These are phyloP conservation scores for Trichosanthes cucumerina DNA, from an alignment of 306 rosid species.

Conservation along the genomic window DNA sequence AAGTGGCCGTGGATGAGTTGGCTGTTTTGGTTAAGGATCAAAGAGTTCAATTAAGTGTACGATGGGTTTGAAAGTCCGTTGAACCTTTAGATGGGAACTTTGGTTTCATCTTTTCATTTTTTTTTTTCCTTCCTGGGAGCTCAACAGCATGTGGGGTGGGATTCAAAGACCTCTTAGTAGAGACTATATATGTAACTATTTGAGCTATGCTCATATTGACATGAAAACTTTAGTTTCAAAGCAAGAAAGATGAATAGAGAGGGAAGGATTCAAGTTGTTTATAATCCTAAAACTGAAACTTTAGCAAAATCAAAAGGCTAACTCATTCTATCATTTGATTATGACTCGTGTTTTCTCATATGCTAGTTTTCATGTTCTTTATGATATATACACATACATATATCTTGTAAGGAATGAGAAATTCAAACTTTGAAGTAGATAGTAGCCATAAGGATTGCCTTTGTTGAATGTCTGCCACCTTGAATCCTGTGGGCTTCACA, in stretches of 20 bases:
- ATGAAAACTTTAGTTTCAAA: too few relatives aligned
- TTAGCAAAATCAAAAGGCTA: background rate
- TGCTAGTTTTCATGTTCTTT: background rate
- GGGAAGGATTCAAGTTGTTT: background rate
- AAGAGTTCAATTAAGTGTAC: background rate
- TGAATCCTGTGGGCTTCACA: background rate
- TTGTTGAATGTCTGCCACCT: background rate
- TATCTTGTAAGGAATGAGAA: background rate
- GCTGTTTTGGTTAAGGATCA: background rate
- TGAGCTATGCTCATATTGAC: too few relatives aligned
- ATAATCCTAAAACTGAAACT: too few relatives aligned
- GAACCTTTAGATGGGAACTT: too few relatives aligned
- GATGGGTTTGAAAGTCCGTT: too few relatives aligned
- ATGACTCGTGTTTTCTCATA: background rate
- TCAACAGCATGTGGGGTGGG: too few relatives aligned
- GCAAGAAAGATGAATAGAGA: background rate
- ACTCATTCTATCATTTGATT: background rate
- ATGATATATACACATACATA: too few relatives aligned
- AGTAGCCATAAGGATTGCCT: background rate
- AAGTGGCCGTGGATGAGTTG: background rate
- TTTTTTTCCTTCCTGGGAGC: too few relatives aligned
- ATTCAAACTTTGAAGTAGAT: too few relatives aligned
- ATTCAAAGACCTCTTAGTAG: too few relatives aligned
- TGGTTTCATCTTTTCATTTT: too few relatives aligned
- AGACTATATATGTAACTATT: too few relatives aligned